Percentiles rank a stretch among this genome's conserved stretches.
Evolutionary conservation across 345 rosid genomes (phyloP).

Genomic region (Sonneratia alba): DNA sequence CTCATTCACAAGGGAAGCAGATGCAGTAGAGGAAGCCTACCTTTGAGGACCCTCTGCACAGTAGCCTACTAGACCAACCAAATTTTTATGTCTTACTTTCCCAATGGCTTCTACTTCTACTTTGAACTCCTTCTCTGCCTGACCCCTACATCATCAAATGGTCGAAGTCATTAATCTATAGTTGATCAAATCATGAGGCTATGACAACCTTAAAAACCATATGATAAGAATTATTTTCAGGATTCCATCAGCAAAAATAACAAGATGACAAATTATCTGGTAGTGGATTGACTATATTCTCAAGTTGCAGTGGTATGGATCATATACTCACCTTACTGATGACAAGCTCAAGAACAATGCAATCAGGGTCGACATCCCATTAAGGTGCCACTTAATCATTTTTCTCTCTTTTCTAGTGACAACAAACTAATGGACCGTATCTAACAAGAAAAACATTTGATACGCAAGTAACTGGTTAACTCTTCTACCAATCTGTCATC

Average conservation of each 20-base stretch:
- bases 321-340: neutral
- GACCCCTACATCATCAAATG: conserved; percentile 44
- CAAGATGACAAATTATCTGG: neutral
- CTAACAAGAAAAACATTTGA: too few species aligned
- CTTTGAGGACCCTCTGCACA: conserved; percentile 80
- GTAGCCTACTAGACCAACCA: conserved; percentile 86
- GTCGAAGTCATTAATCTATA: neutral
- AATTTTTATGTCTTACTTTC: conserved; percentile 89
- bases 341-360: too few species aligned
- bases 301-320: neutral
- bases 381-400: neutral
- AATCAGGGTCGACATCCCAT: neutral
- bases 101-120: conserved; percentile 97
- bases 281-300: neutral
- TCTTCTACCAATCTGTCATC: too few species aligned
- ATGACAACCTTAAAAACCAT: neutral
- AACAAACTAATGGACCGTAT: neutral
- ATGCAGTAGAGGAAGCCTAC: conserved; percentile 22
- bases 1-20: neutral
- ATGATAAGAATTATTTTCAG: neutral
- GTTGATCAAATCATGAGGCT: neutral
- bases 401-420: neutral
- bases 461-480: too few species aligned
- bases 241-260: neutral
- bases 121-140: conserved; percentile 93